Evolutionary conservation across 2,329 filamentous ascomycete genomes (phyloP).

Genomic region (Aspergillus vadensis): DNA sequence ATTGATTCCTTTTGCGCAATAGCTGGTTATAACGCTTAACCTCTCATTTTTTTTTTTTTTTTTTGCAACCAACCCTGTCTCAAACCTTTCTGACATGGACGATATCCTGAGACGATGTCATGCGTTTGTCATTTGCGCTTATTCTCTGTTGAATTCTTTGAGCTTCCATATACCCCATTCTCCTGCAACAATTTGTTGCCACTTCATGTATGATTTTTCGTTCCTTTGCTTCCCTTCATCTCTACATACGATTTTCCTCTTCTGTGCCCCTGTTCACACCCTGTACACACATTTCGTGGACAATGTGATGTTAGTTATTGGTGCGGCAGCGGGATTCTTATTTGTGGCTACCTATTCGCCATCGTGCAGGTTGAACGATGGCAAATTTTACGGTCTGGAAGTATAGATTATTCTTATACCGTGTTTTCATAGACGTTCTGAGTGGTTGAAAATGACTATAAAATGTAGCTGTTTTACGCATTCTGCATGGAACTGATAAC

Average conservation of each 20-base stretch:
- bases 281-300: neutral
- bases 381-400: neutral
- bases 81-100: neutral
- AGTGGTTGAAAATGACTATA: neutral
- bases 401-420: neutral
- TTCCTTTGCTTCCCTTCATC: neutral
- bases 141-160: constrained; percentile 18
- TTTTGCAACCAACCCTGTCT: constrained; percentile 6
- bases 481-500: neutral
- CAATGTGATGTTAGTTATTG: neutral
- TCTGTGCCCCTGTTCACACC: constrained; percentile 1
- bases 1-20: constrained; percentile 15
- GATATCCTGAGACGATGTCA: constrained; percentile 23
- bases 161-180: constrained; percentile 36
- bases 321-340: neutral
- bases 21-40: neutral
- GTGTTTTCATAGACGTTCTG: neutral
- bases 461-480: neutral
- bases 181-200: constrained; percentile 27
- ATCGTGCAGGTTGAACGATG: neutral
- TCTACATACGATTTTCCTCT: neutral
- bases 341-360: neutral
- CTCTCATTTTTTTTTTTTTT: constrained; percentile 10
- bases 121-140: constrained; percentile 13
- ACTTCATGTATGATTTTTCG: constrained; percentile 15